Percentiles rank a stretch among this genome's conserved stretches.
Conservation (phyloP, 495 filamentous ascomycete genomes). For the Penicillium bovifimosum region DNA sequence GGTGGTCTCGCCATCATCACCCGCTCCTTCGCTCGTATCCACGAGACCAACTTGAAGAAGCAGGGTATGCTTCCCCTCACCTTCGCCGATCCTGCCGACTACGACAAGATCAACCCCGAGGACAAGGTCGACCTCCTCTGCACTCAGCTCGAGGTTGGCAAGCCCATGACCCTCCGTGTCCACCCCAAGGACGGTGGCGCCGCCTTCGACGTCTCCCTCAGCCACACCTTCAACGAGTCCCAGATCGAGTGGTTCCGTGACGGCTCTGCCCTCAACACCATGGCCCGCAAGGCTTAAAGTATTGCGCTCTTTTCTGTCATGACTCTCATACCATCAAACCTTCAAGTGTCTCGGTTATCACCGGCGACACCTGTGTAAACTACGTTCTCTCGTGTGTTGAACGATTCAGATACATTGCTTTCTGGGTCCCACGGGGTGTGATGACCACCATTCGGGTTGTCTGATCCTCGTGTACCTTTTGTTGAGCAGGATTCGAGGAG, state of each 20-base stretch:
- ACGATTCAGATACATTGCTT: conserved; percentile 10
- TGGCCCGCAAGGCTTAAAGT: conserved; percentile 69
- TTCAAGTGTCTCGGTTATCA: conserved; percentile 5
- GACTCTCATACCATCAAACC: conserved; percentile 4
- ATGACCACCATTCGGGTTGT: neutral
- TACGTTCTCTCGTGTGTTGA: conserved; percentile 10
- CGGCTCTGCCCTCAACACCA: conserved; percentile 93
- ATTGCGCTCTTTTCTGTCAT: neutral
- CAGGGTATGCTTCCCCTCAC: conserved; percentile 99
- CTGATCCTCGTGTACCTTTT: conserved; percentile 15
- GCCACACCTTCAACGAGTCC: conserved; percentile 93
- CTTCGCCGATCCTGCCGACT: conserved; percentile 90
- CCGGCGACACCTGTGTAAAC: conserved; percentile 6
- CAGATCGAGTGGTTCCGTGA: conserved; percentile 99
- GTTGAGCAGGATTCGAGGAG: conserved; percentile 30
- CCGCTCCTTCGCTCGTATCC: conserved; percentile 95
- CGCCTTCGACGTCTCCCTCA: conserved; percentile 74
- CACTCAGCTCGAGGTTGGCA: conserved; percentile 87
- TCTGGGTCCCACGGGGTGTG: neutral
- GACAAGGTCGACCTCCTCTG: conserved; percentile 87
- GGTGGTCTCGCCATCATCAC: conserved; percentile 97
- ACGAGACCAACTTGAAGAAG: conserved; percentile 99
- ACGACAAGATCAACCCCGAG: conserved; percentile 91
- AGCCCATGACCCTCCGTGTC: conserved; percentile 87
- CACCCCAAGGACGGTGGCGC: conserved; percentile 76